Conservation (phyloP, 805 yeast genomes). For the Pichia deserticola region DNA sequence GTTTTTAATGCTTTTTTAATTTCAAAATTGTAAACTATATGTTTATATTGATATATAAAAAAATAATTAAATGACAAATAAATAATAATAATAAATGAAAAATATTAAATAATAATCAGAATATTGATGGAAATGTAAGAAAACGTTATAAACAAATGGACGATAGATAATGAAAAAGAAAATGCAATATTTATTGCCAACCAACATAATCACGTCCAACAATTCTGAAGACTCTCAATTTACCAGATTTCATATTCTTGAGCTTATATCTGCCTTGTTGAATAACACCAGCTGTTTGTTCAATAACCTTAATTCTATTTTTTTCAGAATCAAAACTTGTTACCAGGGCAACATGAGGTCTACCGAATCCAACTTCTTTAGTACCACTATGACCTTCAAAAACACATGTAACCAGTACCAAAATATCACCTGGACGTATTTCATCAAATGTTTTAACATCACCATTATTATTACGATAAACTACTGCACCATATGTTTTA, state of each 20-base stretch:
- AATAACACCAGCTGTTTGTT: constrained; percentile 43
- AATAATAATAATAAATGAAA: neutral
- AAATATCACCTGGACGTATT: constrained; percentile 76
- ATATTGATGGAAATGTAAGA: neutral
- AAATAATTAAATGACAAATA: neutral
- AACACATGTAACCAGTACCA: constrained; percentile 66
- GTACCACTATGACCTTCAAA: constrained; percentile 58
- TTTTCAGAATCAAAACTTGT: constrained; percentile 69
- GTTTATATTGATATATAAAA: neutral
- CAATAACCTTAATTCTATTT: constrained; percentile 62
- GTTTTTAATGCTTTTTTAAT: no score
- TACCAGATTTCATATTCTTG: constrained; percentile 70
- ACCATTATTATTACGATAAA: constrained; percentile 50
- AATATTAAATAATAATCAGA: no score
- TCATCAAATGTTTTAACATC: constrained; percentile 49
- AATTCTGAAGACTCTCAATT: constrained; percentile 69
- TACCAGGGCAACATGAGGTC: constrained; percentile 54
- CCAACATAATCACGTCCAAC: constrained; percentile 67
- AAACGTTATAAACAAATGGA: neutral
- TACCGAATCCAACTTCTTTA: constrained; percentile 47
- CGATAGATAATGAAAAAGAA: neutral
- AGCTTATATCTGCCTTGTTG: constrained; percentile 58
- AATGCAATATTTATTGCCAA: constrained; percentile 39
- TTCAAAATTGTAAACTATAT: no score
- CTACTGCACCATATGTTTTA: constrained; percentile 66